Evolutionary conservation across 2,329 filamentous ascomycete genomes (phyloP).

Genomic region (Aspergillus quadricinctus): DNA sequence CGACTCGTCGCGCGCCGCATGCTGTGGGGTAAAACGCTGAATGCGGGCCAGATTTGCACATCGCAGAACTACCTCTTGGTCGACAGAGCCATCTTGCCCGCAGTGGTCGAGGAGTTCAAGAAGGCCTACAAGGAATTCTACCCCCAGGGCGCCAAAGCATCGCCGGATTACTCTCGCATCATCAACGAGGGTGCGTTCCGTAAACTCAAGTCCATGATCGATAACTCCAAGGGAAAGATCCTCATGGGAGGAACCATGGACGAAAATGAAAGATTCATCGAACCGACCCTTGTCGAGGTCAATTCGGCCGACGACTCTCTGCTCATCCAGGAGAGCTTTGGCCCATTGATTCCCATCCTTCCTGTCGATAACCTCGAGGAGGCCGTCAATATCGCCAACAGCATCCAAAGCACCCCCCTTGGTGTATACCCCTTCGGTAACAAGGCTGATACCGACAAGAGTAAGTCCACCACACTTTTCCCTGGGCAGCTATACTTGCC

Average conservation of each 20-base stretch:
- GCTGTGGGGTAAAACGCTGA: slow-evolving; percentile 82
- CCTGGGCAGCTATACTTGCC: background rate
- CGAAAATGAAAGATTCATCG: slow-evolving; percentile 75
- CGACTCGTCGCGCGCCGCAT: slow-evolving; percentile 76
- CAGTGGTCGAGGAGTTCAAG: slow-evolving; percentile 72
- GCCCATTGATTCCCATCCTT: slow-evolving; percentile 82
- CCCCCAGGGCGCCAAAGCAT: slow-evolving; percentile 73
- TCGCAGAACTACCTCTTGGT: slow-evolving; percentile 89
- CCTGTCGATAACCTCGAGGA: slow-evolving; percentile 76
- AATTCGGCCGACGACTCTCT: slow-evolving; percentile 70
- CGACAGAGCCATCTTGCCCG: slow-evolving; percentile 66
- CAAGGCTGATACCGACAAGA: slow-evolving; percentile 69
- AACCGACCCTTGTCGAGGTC: slow-evolving; percentile 87
- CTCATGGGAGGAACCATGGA: slow-evolving; percentile 82
- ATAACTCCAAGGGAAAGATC: slow-evolving; percentile 75
- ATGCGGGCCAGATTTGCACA: slow-evolving; percentile 87
- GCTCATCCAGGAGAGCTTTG: slow-evolving; percentile 82
- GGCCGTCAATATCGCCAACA: slow-evolving; percentile 76
- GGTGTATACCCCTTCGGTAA: slow-evolving; percentile 81
- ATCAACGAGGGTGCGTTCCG: slow-evolving; percentile 75
- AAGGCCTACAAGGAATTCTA: slow-evolving; percentile 71
- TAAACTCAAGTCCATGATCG: slow-evolving; percentile 87
- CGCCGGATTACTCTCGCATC: slow-evolving; percentile 73
- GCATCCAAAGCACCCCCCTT: slow-evolving; percentile 77
- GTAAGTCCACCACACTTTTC: slow-evolving; percentile 42